Conservation (phyloP, 345 rosid genomes). For the Ceriops zippeliana region DNA sequence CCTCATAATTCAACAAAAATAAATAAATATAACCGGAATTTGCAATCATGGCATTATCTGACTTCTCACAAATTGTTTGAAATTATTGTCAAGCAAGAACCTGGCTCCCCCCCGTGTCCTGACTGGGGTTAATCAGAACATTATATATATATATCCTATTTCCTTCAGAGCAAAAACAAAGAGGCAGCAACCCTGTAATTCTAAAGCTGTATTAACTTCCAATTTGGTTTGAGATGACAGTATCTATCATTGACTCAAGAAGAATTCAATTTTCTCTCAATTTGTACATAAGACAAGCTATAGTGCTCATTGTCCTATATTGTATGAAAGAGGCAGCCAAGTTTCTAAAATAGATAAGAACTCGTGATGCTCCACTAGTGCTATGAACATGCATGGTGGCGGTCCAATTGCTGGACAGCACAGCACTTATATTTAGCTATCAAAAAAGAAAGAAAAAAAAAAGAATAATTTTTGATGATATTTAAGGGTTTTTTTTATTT, state of each 20-base stretch:
- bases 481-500: too few relatives aligned
- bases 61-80: too few relatives aligned
- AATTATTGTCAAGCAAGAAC: too few relatives aligned
- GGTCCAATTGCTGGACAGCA: conserved; percentile 4
- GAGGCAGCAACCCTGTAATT: not conserved
- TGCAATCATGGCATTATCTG: too few relatives aligned
- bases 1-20: too few relatives aligned
- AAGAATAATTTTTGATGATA: too few relatives aligned
- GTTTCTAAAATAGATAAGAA: conserved; percentile 16
- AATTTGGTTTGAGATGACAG: conserved; percentile 4
- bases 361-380: not conserved
- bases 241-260: not conserved
- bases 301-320: not conserved
- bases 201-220: not conserved
- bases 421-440: not conserved
- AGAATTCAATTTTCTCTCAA: not conserved
- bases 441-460: too few relatives aligned
- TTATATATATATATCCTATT: too few relatives aligned
- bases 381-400: not conserved
- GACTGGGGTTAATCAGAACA: too few relatives aligned
- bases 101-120: too few relatives aligned
- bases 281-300: conserved; percentile 4
- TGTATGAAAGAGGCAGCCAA: conserved; percentile 11
- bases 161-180: too few relatives aligned
- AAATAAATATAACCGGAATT: too few relatives aligned